Percentiles rank a stretch among this genome's conserved stretches.
These are phyloP conservation scores for Elsinoe ampelina DNA, from an alignment of 2,329 filamentous ascomycete genomes.

Conservation along the genomic window DNA sequence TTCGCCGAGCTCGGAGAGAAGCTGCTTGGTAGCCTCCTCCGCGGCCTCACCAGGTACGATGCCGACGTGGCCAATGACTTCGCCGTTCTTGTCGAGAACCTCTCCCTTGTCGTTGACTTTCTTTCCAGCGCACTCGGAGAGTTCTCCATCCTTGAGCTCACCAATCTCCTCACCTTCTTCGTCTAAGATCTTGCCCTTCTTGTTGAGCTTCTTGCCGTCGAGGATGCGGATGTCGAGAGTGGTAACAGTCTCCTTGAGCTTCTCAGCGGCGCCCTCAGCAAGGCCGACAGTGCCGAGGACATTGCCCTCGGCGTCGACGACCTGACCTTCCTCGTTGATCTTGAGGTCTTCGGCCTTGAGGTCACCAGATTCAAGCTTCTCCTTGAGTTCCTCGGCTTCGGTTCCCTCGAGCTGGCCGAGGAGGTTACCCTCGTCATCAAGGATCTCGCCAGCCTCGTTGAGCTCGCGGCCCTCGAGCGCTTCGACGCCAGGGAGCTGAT, in stretches of 20 bases:
- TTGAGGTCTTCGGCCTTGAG: constrained; percentile 39
- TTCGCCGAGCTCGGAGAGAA: constrained; percentile 39
- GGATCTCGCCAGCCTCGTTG: constrained; percentile 41
- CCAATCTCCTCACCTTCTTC: constrained; percentile 44
- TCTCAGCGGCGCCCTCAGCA: constrained; percentile 40
- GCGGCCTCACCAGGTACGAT: constrained; percentile 42
- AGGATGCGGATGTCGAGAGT: constrained; percentile 39
- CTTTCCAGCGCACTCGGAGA: constrained; percentile 37
- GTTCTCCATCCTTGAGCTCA: constrained; percentile 40
- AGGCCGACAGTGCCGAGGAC: constrained; percentile 43
- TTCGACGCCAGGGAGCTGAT: constrained; percentile 43
- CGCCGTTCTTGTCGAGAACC: constrained; percentile 42
- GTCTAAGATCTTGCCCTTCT: constrained; percentile 46
- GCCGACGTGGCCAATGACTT: constrained; percentile 41
- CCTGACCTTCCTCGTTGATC: constrained; percentile 43
- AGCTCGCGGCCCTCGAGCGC: constrained; percentile 43
- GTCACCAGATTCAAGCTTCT: constrained; percentile 30
- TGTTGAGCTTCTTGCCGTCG: constrained; percentile 48
- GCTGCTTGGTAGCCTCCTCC: constrained; percentile 40
- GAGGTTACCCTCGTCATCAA: constrained; percentile 41
- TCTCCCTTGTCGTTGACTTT: constrained; percentile 43
- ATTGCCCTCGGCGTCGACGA: constrained; percentile 43
- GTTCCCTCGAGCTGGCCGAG: constrained; percentile 41
- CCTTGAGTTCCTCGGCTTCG: constrained; percentile 34
- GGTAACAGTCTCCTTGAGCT: constrained; percentile 33